Conservation (phyloP, 2,329 filamentous ascomycete species). For the Biscogniauxia sp. region DNA sequence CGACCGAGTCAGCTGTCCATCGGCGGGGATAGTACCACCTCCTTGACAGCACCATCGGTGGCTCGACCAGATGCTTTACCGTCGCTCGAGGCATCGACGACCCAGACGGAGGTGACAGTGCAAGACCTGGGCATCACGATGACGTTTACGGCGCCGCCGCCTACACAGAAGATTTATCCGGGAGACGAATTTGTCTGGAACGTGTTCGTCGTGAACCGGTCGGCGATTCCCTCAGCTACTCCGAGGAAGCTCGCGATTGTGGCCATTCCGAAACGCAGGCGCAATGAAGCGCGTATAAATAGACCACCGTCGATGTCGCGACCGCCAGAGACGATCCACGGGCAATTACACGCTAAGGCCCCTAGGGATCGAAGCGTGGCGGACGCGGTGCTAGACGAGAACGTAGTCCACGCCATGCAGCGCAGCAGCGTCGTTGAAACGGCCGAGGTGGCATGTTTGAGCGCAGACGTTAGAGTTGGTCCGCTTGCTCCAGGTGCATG, state of each 20-base stretch:
- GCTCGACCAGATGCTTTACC: slow-evolving; percentile 60
- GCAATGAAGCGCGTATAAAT: slow-evolving; percentile 52
- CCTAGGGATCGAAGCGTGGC: slow-evolving; percentile 44
- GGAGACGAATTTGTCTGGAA: slow-evolving; percentile 70
- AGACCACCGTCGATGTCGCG: slow-evolving; percentile 55
- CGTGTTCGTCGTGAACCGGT: slow-evolving; percentile 74
- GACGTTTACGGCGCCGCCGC: slow-evolving; percentile 63
- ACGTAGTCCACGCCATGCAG: slow-evolving; percentile 69
- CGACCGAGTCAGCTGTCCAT: slow-evolving; percentile 65
- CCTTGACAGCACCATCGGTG: slow-evolving; percentile 56
- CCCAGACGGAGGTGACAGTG: slow-evolving; percentile 44
- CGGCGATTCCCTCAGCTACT: slow-evolving; percentile 37
- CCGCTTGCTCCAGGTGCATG: slow-evolving; percentile 70
- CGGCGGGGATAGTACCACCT: slow-evolving; percentile 50
- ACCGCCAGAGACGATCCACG: slow-evolving; percentile 16
- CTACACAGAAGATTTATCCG: slow-evolving; percentile 49
- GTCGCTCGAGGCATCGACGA: slow-evolving; percentile 52
- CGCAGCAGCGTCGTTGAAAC: slow-evolving; percentile 61
- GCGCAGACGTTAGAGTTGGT: slow-evolving; percentile 70
- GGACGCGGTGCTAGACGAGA: slow-evolving; percentile 70
- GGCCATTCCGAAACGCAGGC: slow-evolving; percentile 63
- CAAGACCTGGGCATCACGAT: slow-evolving; percentile 71
- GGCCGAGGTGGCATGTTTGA: slow-evolving; percentile 71
- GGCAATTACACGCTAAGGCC: slow-evolving; percentile 13
- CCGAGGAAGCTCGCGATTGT: slow-evolving; percentile 69